Base-by-base conservation (phyloP, 306 rosid genomes). In the Cucumis hystrix region DNA sequence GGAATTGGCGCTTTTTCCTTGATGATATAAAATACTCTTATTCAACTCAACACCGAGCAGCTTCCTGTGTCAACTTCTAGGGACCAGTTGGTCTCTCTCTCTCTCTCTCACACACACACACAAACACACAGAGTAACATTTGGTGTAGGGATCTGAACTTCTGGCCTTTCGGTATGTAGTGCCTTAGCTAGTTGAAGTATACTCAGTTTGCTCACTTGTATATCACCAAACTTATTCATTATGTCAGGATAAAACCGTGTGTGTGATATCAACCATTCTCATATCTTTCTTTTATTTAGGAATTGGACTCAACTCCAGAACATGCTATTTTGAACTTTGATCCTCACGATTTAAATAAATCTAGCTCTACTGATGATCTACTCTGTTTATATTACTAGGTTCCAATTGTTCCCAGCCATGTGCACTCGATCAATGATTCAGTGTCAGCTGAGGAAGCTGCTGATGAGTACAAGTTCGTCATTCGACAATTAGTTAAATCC, bases 401-500 rank as follows among this genome's bases (percentile, higher is more conserved):
- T 45, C 98, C 98, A 30, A 85, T 96, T 83, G 86, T 91, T 83
- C 96, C 92, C 23, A 92, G 96, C 64, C 99, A 92, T 54, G 96
- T 91, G 74, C 89, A 85, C 84, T 91, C 99, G 21, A 92, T 96
- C 74, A 96, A 96, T 37, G 97, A 92, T 82, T 87, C 92, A 0
- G 87, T 96, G 73, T 88, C 99, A 56, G 98, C 97, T 14, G 99
- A 96, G 87, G 96, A 91, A 80, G 99, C 99, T 65, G 97, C 99
- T 21, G 86, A 83, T 70, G 97, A 91, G 55, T 96, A 96, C 10
- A 96, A 91, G 89, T 96, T 96, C 28, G 91, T 62, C 75, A 89
- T 96, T 81, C 96, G 99, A 33, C 99, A 96, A 83, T 62, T 89
- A 49, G 98, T 96, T 77, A 96, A 90, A 84, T 88, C 96, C n/a